Percentiles rank a stretch among this genome's conserved stretches.
These are phyloP conservation scores for Argentina anserina DNA, from an alignment of 306 rosid genomes.

Conservation along the genomic window DNA sequence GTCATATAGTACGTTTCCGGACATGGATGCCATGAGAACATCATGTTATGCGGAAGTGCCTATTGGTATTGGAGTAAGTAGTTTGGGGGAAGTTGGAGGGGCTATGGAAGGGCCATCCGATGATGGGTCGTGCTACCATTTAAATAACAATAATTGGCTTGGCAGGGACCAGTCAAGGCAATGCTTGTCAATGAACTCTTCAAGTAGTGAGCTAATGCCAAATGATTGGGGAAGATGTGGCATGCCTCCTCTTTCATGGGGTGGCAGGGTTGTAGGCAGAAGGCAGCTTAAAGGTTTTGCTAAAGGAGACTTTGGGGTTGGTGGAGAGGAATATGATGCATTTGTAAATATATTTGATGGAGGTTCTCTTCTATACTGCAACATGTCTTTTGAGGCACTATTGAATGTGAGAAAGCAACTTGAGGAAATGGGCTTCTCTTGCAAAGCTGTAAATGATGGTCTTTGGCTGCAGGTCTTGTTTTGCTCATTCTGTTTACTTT, in stretches of 20 bases:
- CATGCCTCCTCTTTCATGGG: constrained; percentile 74
- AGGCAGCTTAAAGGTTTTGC: constrained; percentile 67
- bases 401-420: constrained; percentile 85
- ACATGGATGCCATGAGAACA: constrained; percentile 43
- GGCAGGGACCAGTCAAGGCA: constrained; percentile 65
- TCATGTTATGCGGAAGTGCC: constrained; percentile 61
- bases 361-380: constrained; percentile 84
- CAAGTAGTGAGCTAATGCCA: constrained; percentile 52
- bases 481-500: constrained; percentile 8
- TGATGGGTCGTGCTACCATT: constrained; percentile 68
- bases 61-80: constrained; percentile 52
- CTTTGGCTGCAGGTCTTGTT: constrained; percentile 91
- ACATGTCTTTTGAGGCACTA: constrained; percentile 96
- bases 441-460: constrained; percentile 97
- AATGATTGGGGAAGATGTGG: constrained; percentile 87
- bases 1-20: constrained; percentile 43
- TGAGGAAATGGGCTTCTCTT: constrained; percentile 88
- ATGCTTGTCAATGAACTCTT: constrained; percentile 59
- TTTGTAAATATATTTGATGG: constrained; percentile 91
- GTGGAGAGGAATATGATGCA: constrained; percentile 74
- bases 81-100: constrained; percentile 48
- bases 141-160: constrained; percentile 63
- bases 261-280: constrained; percentile 76
- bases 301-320: constrained; percentile 51
- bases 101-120: constrained; percentile 89